phyloP scores from a whole-genome alignment of 495 filamentous ascomycete species.

The Chaetomidium leptoderma region DNA sequence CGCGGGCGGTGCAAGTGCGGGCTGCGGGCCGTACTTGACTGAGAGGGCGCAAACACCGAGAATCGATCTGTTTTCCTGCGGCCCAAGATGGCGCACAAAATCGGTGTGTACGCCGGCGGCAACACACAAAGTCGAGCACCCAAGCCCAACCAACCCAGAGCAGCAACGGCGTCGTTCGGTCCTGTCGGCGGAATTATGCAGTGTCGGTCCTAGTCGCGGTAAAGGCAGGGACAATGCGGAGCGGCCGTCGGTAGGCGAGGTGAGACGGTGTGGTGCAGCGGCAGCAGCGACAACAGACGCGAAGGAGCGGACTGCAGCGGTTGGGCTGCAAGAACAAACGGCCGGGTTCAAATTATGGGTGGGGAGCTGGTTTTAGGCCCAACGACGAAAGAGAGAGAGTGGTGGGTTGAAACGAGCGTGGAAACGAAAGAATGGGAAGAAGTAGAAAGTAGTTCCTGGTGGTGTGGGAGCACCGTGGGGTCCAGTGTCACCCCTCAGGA shows the following conservation, averaged over 20 bases:
- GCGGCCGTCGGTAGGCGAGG: neutral
- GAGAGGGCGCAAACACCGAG: neutral
- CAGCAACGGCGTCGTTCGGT: neutral
- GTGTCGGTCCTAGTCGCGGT: neutral
- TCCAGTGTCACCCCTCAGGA: constrained; percentile 14
- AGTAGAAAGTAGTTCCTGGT: neutral
- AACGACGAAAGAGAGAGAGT: neutral
- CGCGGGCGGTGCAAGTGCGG: neutral
- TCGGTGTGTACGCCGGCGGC: neutral
- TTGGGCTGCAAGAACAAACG: neutral
- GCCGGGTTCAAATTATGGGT: neutral
- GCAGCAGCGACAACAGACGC: constrained; percentile 2
- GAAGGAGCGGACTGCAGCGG: constrained; percentile 6
- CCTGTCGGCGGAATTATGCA: neutral
- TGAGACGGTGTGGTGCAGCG: constrained; percentile 1
- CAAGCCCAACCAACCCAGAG: neutral
- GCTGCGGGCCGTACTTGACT: neutral
- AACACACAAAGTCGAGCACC: neutral
- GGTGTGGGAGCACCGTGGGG: constrained; percentile 8
- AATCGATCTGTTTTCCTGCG: neutral
- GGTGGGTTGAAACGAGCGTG: constrained; percentile 9
- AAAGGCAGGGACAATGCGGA: neutral
- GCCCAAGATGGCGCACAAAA: neutral
- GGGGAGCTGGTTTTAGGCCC: neutral
- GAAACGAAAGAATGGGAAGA: constrained; percentile 15